A percentile compares a stretch with the other conserved stretches of the same genome.
Evolutionary conservation across 2,329 filamentous ascomycete genomes (phyloP).

Genomic region (Arthroderma sp.): DNA sequence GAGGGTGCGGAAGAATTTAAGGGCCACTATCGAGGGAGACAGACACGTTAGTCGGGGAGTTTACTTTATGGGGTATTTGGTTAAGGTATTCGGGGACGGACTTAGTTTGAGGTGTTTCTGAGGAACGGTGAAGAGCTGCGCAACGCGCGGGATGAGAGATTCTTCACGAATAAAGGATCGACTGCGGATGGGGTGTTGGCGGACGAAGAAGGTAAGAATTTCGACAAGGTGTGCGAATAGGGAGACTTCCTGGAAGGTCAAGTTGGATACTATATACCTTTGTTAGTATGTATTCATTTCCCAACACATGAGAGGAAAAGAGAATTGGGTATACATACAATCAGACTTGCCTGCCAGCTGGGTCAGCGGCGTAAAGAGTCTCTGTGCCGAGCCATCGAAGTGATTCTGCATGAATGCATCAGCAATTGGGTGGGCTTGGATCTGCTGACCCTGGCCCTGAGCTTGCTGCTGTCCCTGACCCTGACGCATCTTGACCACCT

Average conservation of each 20-base stretch:
- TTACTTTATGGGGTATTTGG: not conserved
- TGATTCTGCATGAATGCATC: constrained; percentile 78
- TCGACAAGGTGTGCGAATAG: constrained; percentile 86
- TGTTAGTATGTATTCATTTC: constrained; percentile 9
- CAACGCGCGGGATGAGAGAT: constrained; percentile 63
- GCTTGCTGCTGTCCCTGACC: constrained; percentile 22
- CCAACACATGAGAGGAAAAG: constrained; percentile 11
- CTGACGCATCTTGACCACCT: constrained; percentile 53
- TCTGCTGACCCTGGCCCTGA: not conserved
- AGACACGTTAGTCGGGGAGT: not conserved
- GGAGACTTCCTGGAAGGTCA: constrained; percentile 74
- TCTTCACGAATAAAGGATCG: constrained; percentile 79
- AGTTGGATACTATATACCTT: constrained; percentile 47
- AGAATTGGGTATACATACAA: constrained; percentile 29
- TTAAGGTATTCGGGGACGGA: constrained; percentile 28
- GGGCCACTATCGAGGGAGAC: constrained; percentile 48
- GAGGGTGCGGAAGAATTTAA: constrained; percentile 87
- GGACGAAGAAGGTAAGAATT: constrained; percentile 84
- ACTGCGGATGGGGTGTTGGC: constrained; percentile 73
- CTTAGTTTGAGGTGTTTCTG: constrained; percentile 90
- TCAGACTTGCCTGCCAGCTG: constrained; percentile 56
- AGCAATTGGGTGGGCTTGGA: constrained; percentile 54
- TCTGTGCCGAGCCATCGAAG: constrained; percentile 75
- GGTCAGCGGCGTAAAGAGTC: constrained; percentile 76
- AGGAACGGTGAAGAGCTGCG: constrained; percentile 66